phyloP scores from a whole-genome alignment of 768 basidiomycete genomes.

The Serendipita sp. region DNA sequence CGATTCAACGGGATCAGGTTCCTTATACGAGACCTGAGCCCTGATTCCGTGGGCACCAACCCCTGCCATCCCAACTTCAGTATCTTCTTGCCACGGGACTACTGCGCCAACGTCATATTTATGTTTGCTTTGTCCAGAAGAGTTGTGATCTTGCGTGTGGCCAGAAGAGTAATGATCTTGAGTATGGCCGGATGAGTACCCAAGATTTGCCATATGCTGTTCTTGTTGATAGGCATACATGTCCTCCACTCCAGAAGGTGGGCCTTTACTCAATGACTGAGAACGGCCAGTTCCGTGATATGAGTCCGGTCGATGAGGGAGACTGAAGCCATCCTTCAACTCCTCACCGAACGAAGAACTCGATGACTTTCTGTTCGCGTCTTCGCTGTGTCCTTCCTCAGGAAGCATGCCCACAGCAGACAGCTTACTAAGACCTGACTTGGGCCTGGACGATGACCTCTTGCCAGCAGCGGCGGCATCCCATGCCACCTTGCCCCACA shows the following conservation, averaged over 20 bases:
- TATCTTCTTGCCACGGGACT: not conserved
- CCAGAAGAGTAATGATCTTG: too few species aligned
- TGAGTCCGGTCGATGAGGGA: not conserved
- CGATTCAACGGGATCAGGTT: not conserved
- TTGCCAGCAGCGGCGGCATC: not conserved
- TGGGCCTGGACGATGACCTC: not conserved
- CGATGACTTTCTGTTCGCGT: not conserved
- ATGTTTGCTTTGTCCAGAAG: not conserved
- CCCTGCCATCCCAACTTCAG: conserved; percentile 1
- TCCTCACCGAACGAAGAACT: not conserved
- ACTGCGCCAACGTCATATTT: not conserved
- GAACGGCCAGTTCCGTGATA: not conserved
- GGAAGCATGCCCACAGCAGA: not conserved
- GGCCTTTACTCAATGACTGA: too few species aligned
- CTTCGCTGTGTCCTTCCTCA: not conserved
- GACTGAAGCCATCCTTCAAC: not conserved
- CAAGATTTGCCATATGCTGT: too few species aligned
- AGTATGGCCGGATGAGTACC: too few species aligned
- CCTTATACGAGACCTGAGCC: conserved; percentile 1
- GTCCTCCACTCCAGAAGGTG: too few species aligned
- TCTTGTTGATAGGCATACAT: too few species aligned
- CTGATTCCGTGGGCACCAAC: not conserved
- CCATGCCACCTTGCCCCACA: not conserved
- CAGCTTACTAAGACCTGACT: not conserved
- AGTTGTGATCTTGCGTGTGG: not conserved